Conservation (phyloP, 345 rosid genomes). For the Diplotaxis tenuifolia region DNA sequence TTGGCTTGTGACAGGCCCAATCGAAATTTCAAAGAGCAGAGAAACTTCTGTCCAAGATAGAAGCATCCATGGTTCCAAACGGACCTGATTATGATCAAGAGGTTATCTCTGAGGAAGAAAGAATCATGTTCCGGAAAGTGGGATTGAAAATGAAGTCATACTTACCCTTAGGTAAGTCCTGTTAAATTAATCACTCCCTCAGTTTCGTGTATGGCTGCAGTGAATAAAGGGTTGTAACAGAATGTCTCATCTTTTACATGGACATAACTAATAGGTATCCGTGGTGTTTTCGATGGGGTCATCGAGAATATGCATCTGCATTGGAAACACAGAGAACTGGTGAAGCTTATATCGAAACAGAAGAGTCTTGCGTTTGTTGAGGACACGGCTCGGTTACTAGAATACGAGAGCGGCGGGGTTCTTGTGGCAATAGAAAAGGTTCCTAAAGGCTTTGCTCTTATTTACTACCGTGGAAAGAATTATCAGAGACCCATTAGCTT, state of each 20-base stretch:
- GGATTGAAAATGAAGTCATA: slow-evolving; percentile 95
- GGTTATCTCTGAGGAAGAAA: slow-evolving; percentile 90
- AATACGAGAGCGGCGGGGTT: slow-evolving; percentile 94
- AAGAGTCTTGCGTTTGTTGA: slow-evolving; percentile 89
- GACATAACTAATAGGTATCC: slow-evolving; percentile 64
- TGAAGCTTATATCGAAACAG: slow-evolving; percentile 91
- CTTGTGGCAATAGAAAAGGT: slow-evolving; percentile 89
- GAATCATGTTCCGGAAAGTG: slow-evolving; percentile 83
- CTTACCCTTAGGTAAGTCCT: slow-evolving; percentile 72
- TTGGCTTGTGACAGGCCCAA: slow-evolving; percentile 60
- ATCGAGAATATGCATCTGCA: slow-evolving; percentile 99
- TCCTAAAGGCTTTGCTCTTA: slow-evolving; percentile 89
- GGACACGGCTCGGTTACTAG: slow-evolving; percentile 87
- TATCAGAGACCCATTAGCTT: slow-evolving; percentile 79
- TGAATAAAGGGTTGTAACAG: not conserved
- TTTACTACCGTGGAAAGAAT: slow-evolving; percentile 94
- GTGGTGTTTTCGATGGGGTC: slow-evolving; percentile 98
- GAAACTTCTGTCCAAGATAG: slow-evolving; percentile 76
- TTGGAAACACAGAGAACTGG: slow-evolving; percentile 98
- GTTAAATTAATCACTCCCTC: not conserved
- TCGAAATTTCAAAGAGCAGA: slow-evolving; percentile 89
- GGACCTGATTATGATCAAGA: slow-evolving; percentile 99
- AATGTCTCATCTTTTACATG: not conserved
- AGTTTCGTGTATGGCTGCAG: not conserved
- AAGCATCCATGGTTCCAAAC: slow-evolving; percentile 87